Base-by-base conservation (phyloP, 306 rosid species). In the Quercus aquifolioides region DNA sequence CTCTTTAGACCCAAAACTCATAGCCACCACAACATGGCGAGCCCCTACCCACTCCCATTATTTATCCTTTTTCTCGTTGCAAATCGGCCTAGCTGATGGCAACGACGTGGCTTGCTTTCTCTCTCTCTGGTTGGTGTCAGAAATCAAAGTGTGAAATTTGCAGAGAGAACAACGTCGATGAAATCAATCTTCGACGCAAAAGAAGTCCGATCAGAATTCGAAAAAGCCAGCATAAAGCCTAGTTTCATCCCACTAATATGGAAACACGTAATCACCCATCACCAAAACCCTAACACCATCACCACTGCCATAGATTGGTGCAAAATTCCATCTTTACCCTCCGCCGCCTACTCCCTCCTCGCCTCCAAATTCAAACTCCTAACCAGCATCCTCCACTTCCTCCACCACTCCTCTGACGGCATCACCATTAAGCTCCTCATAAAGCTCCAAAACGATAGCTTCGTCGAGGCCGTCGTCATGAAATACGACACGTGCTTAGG, bases 381-480 rank as follows among this genome's bases (percentile, higher is more conserved):
- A 71, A 87, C 97, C 82, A 91, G 97, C 70, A 74, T 94, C 60
- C 82, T 95, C 63, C 87, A 91, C 86, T 90, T 95, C 19, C 92
- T 88, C 58, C 75, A 90, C 77, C 89, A 91, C 82, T 94, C 97
- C 82, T 68, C 90, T 65, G 95, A 92, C 70, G 85, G 86, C 52
- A 72, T 88, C 80, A 92, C 97, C 74, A 78, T 97, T 68, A 94
- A 94, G 84, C 97, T 94, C 80, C 97, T 95, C 78, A 85, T 95
- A 76, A 90, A 87, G 82, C 96, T 92, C 51, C 87, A 83, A 90
- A 92, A 82, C 55, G 97, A 97, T 11, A 89, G 83, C 30, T 84
- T 94, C 56, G 92, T 94, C 78, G 97, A 94, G 85, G 92, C 95
- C 51, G 97, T 94, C 20, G 88, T 94, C n/a, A 94, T 91, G 99